Conservation (phyloP, 1,284 basidiomycete genomes). For the Cryptococcus neoformans region DNA sequence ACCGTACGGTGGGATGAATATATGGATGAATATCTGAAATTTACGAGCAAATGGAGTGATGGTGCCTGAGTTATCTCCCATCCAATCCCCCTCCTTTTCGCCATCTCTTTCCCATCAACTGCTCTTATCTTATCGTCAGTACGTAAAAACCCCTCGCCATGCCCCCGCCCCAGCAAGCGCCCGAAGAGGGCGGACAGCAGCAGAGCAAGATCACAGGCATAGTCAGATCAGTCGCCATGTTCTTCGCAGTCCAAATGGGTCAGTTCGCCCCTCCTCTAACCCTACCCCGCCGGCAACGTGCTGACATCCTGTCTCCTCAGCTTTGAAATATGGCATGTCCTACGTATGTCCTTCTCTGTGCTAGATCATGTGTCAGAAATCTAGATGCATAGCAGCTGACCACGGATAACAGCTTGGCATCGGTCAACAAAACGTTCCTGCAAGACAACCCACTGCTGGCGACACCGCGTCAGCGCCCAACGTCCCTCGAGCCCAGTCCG, state of each 20-base stretch:
- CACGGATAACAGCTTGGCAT: constrained; percentile 10
- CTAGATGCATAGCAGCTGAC: not conserved
- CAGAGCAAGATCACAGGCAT: constrained; percentile 17
- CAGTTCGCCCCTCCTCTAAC: constrained; percentile 7
- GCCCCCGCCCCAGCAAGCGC: not conserved
- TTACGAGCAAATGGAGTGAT: no score
- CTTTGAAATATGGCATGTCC: constrained; percentile 40
- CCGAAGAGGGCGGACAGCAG: not conserved
- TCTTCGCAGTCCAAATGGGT: constrained; percentile 38
- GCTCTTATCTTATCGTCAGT: no score
- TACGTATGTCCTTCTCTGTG: constrained; percentile 24
- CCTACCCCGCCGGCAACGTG: not conserved
- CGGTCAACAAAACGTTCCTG: constrained; percentile 4
- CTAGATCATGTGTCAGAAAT: not conserved
- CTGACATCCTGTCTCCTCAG: constrained; percentile 10
- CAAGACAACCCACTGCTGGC: not conserved
- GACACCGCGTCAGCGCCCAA: constrained; percentile 9
- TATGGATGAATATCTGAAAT: no score
- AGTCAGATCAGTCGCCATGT: constrained; percentile 27
- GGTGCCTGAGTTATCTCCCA: no score
- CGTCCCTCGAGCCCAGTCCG: not conserved
- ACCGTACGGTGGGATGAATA: no score
- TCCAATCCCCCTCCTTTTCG: no score
- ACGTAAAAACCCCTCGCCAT: not conserved
- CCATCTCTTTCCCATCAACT: no score